Evolutionary conservation across 2,329 filamentous ascomycete genomes (phyloP), one percentile per base, ranked within the genome.

Genomic region (Leptographium procerum): DNA sequence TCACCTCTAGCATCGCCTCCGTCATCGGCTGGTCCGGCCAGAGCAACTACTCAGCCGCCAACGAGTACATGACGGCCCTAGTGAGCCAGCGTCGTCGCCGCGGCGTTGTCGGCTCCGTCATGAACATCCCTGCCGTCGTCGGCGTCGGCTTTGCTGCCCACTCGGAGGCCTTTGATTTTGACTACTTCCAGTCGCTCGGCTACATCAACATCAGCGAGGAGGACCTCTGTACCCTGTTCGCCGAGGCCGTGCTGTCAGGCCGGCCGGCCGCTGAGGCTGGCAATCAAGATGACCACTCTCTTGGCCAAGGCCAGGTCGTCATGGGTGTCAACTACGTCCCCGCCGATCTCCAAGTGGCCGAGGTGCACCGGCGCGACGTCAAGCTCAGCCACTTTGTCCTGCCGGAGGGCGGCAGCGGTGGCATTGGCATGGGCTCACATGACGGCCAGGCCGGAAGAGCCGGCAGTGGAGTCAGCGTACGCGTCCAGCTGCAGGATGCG

Each of bases 31-130:
- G 65, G 40, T 24, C 22, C 29, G 64, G 63, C 22, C 75, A 79
- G 63, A 59, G 67, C 3, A 74, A 71, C 60, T 79, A 79, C 60
- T 61, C 65, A 1, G 71, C 72, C 0, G 73, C 71, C 2, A 76
- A 76, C 60, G 59, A 58, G 9, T 77, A 68, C 61, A 70, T 75
- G 66, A 58, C 61, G 3, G 60, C 59, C 1, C 63, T 78, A 0
- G 69, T 65, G 1, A 51, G 58, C 0, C 62, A 71, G 4, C 64
- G 75, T 7, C 59, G 69, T 0, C 61, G 60, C 6, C 65, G 68
- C 2, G 73, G 74, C 0, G 56, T 72, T 0, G 66, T 67, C 14
- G 73, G 61, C 0, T 70, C 69, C 4, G 62, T 65, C 5, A 64
- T 75, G 5, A 29, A 48, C 28, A 34, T 56, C n/a, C 10, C 40